phyloP scores from a whole-genome alignment of 768 basidiomycete genomes.

The Kwoniella sp. region DNA sequence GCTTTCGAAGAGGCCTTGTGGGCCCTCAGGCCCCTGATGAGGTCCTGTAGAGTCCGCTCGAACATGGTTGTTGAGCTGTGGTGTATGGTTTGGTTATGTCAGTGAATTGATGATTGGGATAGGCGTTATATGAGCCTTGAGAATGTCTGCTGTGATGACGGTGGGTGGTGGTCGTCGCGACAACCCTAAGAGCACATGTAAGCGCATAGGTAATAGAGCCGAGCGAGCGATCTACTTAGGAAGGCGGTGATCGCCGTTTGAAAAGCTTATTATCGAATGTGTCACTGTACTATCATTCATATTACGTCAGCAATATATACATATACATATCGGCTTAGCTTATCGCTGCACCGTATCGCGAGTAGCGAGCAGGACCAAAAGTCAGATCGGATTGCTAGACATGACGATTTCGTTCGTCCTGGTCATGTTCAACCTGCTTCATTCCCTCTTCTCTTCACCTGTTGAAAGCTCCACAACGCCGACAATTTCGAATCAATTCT shows the following conservation, averaged over 20 bases:
- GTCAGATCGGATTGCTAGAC: not conserved
- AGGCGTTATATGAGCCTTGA: not conserved
- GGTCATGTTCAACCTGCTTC: too few species aligned
- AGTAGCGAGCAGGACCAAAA: not conserved
- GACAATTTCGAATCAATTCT: too few species aligned
- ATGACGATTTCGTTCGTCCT: not conserved
- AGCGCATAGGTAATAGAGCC: too few species aligned
- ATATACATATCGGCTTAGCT: not conserved
- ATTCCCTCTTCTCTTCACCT: too few species aligned
- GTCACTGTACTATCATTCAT: too few species aligned
- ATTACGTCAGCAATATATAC: not conserved
- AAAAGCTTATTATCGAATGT: too few species aligned
- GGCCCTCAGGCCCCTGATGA: constrained; percentile 90
- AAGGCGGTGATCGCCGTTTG: not conserved
- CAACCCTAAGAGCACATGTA: too few species aligned
- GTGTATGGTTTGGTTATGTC: not conserved
- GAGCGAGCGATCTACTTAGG: too few species aligned
- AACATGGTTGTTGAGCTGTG: constrained; percentile 64
- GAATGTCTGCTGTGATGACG: too few species aligned
- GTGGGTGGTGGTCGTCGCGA: too few species aligned
- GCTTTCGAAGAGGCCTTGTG: constrained; percentile 93
- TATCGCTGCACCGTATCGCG: not conserved
- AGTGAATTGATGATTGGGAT: not conserved
- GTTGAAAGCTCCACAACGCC: too few species aligned
- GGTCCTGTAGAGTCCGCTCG: constrained; percentile 93